Evolutionary conservation across 805 yeast genomes (phyloP).

Genomic region (Wickerhamomyces strasburgensis): DNA sequence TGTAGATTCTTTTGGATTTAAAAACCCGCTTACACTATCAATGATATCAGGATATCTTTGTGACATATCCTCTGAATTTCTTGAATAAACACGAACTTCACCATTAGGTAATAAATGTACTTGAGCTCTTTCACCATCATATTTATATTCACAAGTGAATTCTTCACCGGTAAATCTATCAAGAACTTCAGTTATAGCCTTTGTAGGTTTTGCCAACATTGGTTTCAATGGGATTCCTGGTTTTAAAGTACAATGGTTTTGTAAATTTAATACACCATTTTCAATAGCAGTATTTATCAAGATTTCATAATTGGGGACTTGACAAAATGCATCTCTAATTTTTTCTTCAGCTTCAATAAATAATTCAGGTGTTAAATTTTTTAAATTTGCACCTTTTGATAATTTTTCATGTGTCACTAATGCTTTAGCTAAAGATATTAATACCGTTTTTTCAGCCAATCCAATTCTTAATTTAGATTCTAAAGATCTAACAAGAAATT

Average conservation of each 20-base stretch:
- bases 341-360: constrained; percentile 67
- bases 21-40: constrained; percentile 57
- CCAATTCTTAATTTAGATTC: constrained; percentile 94
- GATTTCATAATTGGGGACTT: constrained; percentile 84
- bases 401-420: constrained; percentile 56
- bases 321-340: constrained; percentile 82
- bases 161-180: constrained; percentile 80
- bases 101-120: constrained; percentile 71
- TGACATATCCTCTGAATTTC: constrained; percentile 97
- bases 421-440: constrained; percentile 81
- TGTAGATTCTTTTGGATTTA: constrained; percentile 33
- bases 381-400: constrained; percentile 22
- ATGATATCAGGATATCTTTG: constrained; percentile 90
- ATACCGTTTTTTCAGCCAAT: constrained; percentile 88
- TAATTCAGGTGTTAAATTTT: constrained; percentile 33
- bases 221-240: constrained; percentile 97
- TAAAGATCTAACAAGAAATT: constrained; percentile 79
- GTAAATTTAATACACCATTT: constrained; percentile 61
- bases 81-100: constrained; percentile 70
- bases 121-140: constrained; percentile 98
- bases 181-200: constrained; percentile 84
- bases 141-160: constrained; percentile 94
- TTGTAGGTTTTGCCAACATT: constrained; percentile 97
- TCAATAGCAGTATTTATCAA: constrained; percentile 62
- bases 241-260: constrained; percentile 64